Base-by-base conservation (phyloP, 164 flowering plant genomes). In the Nymphaea colorata region DNA sequence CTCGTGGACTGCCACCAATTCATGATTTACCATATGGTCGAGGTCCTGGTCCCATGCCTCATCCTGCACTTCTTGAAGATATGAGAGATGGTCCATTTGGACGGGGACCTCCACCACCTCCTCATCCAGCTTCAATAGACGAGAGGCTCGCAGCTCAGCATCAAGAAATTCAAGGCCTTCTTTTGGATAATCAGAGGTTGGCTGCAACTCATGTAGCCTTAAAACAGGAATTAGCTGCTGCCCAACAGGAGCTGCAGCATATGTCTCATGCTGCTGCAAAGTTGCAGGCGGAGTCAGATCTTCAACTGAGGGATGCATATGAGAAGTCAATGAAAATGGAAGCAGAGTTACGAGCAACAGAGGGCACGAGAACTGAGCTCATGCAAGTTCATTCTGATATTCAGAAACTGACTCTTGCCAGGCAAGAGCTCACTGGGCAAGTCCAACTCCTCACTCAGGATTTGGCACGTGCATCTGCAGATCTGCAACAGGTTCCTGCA, bases 141-240 rank as follows among this genome's bases (percentile, higher is more conserved):
- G 96, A 94, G 69, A 79, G 82, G 17, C 84, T 94, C 43, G 91
- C 86, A 2, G 84, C 73, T 61, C 99, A 91, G 64, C 89, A 84
- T 68, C 86, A 84, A 60, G 98, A 94, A 16, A 84, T 91, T 62
- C 97, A 91, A 61, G 88, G 74, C 5, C 83, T 91, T 4, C 75
- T 94, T 6, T 82, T 81, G 10, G 98, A 90, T 73, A 94, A 94
- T 74, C 96, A 88, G 74, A 71, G 95, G 61, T 74, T 91, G 12
- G 99, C 99, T 43, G 96, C 96, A 2, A 90, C 96, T 4, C 99
- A 94, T 77, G 97, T 91, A 51, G 96, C 99, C 0, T 82, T 94
- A 18, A 91, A 84, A 80, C 97, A 91, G 81, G 99, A 94, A 65
- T 67, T 91, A 41, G 95, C 84, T 65, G 79, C 78, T 57, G 83